Evolutionary conservation across 2,329 filamentous ascomycete species (phyloP), one percentile per base, ranked within the genome.

Genomic region (Septoria petroselini): DNA sequence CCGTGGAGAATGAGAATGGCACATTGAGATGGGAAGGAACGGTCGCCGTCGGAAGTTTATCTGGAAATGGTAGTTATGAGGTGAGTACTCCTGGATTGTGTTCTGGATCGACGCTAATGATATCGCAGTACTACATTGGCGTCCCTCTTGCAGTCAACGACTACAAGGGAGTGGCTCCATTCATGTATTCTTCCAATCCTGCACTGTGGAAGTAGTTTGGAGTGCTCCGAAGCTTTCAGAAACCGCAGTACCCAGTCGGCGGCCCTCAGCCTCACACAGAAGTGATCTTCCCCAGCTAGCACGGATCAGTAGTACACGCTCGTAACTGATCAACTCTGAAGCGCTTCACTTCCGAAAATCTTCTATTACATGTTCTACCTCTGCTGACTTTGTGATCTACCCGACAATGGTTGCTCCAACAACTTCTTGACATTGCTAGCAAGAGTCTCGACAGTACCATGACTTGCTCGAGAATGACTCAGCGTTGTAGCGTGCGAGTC

Each of bases 11-110:
- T 38, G 64, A 67, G 14, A 72, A 78, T 55, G 75, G 73, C 0
- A 77, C 76, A 0, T 58, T 79, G 39, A 71, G 70, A 45, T 79
- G 71, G 65, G 73, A 77, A 53, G 74, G 75, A 1, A 80, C 77
- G 0, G 77, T 80, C 0, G 63, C 68, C 41, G 76, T 79, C 4
- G 77, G 77, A 41, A 77, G 75, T 42, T 57, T 80, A 54, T 72
- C 68, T 54, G 70, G 71, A 7, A 71, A 75, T 53, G 76, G 70
- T 2, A 72, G 67, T 3, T 80, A 76, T 56, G 72, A 79, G 65
- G 75, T 78, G 58, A 64, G 68, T 62, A 21, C 23, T 37, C 8
- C 7, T 14, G 41, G 12, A 30, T 7, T 29, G 5, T 14, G 34
- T 7, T 23, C 17, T 9, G 5, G 11, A 19, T 41, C n/a, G 12